A percentile compares a stretch with the other conserved stretches of the same genome.
phyloP scores from a whole-genome alignment of 257 asterid species.

The Pogostemon cablin region DNA sequence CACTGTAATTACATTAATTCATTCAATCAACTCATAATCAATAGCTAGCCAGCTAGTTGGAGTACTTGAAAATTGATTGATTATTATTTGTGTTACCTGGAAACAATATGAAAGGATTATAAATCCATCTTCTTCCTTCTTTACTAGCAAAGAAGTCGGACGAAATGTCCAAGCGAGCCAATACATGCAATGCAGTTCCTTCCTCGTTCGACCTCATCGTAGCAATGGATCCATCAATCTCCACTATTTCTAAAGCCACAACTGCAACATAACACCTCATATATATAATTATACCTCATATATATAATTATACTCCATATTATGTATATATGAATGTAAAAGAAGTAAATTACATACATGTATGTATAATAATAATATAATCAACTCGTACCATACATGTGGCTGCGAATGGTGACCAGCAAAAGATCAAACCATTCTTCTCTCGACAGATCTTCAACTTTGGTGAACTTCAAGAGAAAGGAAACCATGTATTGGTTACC shows the following conservation, averaged over 20 bases:
- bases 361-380: too few species aligned
- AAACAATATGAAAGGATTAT: too few species aligned
- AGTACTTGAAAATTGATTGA: too few species aligned
- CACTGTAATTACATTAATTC: too few species aligned
- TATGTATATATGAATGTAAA: too few species aligned
- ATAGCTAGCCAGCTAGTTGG: too few species aligned
- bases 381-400: conserved; percentile 31
- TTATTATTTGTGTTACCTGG: too few species aligned
- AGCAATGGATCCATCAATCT: background rate
- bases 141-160: background rate
- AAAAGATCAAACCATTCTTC: background rate
- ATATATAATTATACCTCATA: too few species aligned
- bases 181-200: conserved; percentile 7
- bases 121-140: too few species aligned
- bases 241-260: background rate
- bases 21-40: background rate
- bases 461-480: conserved; percentile 14
- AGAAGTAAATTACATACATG: too few species aligned
- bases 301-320: too few species aligned
- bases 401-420: background rate
- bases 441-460: background rate
- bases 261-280: background rate
- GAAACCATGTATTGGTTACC: conserved; percentile 29
- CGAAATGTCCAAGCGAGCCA: background rate
- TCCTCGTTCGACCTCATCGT: background rate